Evolutionary conservation across 805 yeast genomes (phyloP), one percentile per base, ranked within the genome.

Genomic region (Hanseniaspora clermontiae): DNA sequence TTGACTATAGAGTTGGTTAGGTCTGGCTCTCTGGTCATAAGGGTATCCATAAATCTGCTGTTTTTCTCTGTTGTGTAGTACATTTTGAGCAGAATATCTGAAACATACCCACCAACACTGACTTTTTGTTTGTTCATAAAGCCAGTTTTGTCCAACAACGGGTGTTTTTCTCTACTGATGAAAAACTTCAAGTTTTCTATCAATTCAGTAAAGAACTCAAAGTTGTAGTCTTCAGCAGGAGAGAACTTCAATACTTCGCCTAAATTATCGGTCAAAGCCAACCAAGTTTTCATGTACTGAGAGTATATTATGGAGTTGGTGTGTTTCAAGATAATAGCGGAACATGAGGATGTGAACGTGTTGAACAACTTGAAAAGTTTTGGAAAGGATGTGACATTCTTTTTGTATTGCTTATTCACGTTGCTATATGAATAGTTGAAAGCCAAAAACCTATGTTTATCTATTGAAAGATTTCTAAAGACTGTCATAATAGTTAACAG

Each of bases 271-370:
- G 51, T 46, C 8, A 53, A 14, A 9, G 17, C 36, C 19, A 53
- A 15, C 57, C 57, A 53, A 2, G 47, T 29, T 24, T 39, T 53
- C 57, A 53, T 53, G 17, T 31, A 53, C 12, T 53, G 40, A 9
- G 29, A 14, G 24, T 24, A 53, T 12, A 39, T 29, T 10, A 46
- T 3, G 3, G 17, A 9, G 32, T 53, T 53, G 9, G 57, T 11
- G 36, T 53, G 20, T 39, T 53, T 46, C 2, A 39, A 14, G 1
- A 53, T 38, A 7, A 34, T 17, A 17, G 39, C 17, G 9, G 46
- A 29, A 11, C 37, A 17, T 8, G 14, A 38, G 14, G 19, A 24
- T 12, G 45, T 15, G 37, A 46, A 31, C 15, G 40, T 36, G 27
- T 43, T 53, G n/a, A 53, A 53, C 7, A 46, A 15, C 29, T 46